Evolutionary conservation across 495 filamentous ascomycete genomes (phyloP).

Genomic region (Aspergillus conjunctus): DNA sequence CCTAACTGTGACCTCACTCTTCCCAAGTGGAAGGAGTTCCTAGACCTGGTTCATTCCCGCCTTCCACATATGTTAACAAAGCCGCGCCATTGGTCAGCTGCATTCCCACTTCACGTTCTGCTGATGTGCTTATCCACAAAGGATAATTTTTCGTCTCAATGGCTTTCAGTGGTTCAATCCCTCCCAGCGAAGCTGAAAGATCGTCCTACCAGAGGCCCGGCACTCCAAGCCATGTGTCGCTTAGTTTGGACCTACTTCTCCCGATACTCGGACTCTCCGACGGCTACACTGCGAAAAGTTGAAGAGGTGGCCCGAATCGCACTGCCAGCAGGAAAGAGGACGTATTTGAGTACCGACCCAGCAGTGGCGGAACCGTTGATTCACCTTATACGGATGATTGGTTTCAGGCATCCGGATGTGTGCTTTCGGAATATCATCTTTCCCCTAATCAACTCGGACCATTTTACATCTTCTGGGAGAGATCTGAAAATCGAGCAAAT

Average conservation of each 20-base stretch:
- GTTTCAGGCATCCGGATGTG: conserved; percentile 88
- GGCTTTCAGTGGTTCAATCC: conserved; percentile 76
- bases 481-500: conserved; percentile 89
- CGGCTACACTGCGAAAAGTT: conserved; percentile 71
- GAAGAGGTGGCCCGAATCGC: conserved; percentile 85
- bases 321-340: conserved; percentile 74
- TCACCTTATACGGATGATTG: conserved; percentile 92
- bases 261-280: conserved; percentile 70
- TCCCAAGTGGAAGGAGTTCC: conserved; percentile 82
- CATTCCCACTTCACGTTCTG: conserved; percentile 82
- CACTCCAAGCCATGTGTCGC: conserved; percentile 85
- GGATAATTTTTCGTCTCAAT: conserved; percentile 81
- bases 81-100: conserved; percentile 83
- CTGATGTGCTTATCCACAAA: conserved; percentile 84
- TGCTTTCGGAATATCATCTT: conserved; percentile 93
- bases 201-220: conserved; percentile 72
- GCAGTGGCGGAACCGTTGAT: conserved; percentile 84
- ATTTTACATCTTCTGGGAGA: conserved; percentile 69
- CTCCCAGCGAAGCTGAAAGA: conserved; percentile 82
- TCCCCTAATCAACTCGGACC: conserved; percentile 88
- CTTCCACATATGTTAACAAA: conserved; percentile 83
- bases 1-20: conserved; percentile 71
- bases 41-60: conserved; percentile 73
- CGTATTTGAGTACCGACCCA: conserved; percentile 77
- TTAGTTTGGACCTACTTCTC: conserved; percentile 97